A percentile compares a stretch with the other conserved stretches of the same genome.
Evolutionary conservation across 2,329 filamentous ascomycete species (phyloP).

Genomic region (Acephala macrosclerotiorum): DNA sequence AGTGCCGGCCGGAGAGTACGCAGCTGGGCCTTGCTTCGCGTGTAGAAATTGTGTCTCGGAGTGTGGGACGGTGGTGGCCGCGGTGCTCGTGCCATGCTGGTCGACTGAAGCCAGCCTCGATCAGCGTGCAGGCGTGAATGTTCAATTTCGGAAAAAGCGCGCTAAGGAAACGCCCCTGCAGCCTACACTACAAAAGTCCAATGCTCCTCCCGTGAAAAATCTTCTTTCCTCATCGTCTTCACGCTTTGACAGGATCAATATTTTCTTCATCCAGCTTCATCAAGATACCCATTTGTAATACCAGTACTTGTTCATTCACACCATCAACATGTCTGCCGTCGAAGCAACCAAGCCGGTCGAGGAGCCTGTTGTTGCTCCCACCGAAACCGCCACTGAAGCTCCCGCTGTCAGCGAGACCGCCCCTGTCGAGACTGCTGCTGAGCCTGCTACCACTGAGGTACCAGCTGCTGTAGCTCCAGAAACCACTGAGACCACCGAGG

Average conservation of each 20-base stretch:
- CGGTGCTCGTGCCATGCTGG: background rate
- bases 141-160: background rate
- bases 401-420: slow-evolving; percentile 44
- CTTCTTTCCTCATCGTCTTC: slow-evolving; percentile 5
- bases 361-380: slow-evolving; percentile 25
- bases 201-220: slow-evolving; percentile 7
- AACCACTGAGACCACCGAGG: slow-evolving; percentile 62
- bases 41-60: background rate
- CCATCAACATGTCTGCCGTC: slow-evolving; percentile 20
- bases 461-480: slow-evolving; percentile 44
- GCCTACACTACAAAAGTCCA: slow-evolving; percentile 16
- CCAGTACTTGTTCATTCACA: background rate
- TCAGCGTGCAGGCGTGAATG: background rate
- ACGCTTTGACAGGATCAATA: slow-evolving; percentile 6
- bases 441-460: slow-evolving; percentile 42
- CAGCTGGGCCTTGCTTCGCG: background rate
- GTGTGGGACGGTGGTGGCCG: background rate
- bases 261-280: slow-evolving; percentile 9
- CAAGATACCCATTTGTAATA: slow-evolving; percentile 18
- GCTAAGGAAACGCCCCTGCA: background rate
- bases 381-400: slow-evolving; percentile 43
- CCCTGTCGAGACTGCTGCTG: slow-evolving; percentile 45
- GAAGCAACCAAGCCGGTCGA: slow-evolving; percentile 51
- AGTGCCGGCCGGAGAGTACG: background rate
- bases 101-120: background rate